Percentiles rank a stretch among this genome's conserved stretches.
phyloP scores from a whole-genome alignment of 1,284 basidiomycete genomes.

The Sparassis latifolia region DNA sequence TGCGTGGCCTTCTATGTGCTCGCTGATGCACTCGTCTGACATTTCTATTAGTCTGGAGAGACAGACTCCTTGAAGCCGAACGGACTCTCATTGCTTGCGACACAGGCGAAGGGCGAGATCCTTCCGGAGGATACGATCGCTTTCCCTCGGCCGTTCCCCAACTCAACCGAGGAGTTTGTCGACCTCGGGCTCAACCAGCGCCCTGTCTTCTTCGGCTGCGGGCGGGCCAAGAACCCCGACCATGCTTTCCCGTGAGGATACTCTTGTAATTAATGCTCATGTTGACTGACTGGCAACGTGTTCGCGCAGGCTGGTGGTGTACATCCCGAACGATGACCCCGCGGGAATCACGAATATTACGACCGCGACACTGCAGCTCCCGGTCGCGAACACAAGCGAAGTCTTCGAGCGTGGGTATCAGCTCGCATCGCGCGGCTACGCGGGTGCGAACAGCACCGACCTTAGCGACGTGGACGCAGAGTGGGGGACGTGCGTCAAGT shows the following conservation, averaged over 20 bases:
- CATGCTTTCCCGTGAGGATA: slow-evolving; percentile 1
- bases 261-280: not conserved
- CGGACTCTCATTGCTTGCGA: slow-evolving; percentile 6
- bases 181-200: slow-evolving; percentile 2
- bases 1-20: not conserved
- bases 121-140: slow-evolving; percentile 4
- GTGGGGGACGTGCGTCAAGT: slow-evolving; percentile 9
- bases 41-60: slow-evolving; percentile 3
- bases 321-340: slow-evolving; percentile 7
- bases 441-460: not conserved
- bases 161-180: slow-evolving; percentile 5
- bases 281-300: not conserved
- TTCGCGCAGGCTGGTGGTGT: slow-evolving; percentile 2
- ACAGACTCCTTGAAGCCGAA: slow-evolving; percentile 3
- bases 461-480: not conserved
- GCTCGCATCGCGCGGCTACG: slow-evolving; percentile 7
- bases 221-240: not conserved
- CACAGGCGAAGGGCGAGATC: slow-evolving; percentile 1
- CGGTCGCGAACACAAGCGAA: slow-evolving; percentile 2
- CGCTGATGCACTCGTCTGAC: not conserved
- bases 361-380: slow-evolving; percentile 4
- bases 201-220: slow-evolving; percentile 7
- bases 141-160: slow-evolving; percentile 8
- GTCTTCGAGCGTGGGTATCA: slow-evolving; percentile 3
- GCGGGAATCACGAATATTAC: slow-evolving; percentile 4